A percentile compares a stretch with the other conserved stretches of the same genome.
These are phyloP conservation scores for Conoideocrella luteorostrata DNA, from an alignment of 2,329 filamentous ascomycete genomes.

Conservation along the genomic window DNA sequence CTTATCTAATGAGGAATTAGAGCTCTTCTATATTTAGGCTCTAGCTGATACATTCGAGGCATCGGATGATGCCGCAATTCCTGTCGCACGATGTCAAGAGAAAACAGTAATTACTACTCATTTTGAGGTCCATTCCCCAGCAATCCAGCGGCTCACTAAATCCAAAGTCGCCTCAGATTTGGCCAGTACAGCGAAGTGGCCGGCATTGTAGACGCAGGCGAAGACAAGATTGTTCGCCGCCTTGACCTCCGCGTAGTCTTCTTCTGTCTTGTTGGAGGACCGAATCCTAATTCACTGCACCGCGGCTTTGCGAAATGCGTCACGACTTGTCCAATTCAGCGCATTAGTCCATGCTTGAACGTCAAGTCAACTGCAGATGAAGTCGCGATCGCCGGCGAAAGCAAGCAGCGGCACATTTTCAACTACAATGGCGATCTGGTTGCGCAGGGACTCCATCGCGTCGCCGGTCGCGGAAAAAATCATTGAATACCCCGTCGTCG, in stretches of 20 bases:
- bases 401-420: constrained; percentile 89
- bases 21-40: too few relatives aligned
- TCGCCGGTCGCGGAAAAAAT: constrained; percentile 95
- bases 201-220: constrained; percentile 77
- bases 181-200: constrained; percentile 95
- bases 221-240: constrained; percentile 88
- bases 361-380: constrained; percentile 95
- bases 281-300: too few relatives aligned
- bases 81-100: too few relatives aligned
- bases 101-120: too few relatives aligned
- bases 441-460: constrained; percentile 97
- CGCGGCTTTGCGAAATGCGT: too few relatives aligned
- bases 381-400: constrained; percentile 84
- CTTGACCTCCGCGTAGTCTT: constrained; percentile 79
- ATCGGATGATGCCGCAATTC: too few relatives aligned
- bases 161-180: constrained; percentile 83
- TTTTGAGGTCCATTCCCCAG: too few relatives aligned
- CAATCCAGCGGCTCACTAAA: constrained; percentile 90
- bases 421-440: constrained; percentile 74
- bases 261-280: constrained; percentile 58
- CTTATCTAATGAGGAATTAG: too few relatives aligned
- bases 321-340: constrained; percentile 86
- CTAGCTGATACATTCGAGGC: too few relatives aligned
- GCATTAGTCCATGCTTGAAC: constrained; percentile 92
- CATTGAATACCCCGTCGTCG: constrained; percentile 97